Conservation (phyloP, 1,139 yeast species). For the Magnusiomyces tetraspermus region DNA sequence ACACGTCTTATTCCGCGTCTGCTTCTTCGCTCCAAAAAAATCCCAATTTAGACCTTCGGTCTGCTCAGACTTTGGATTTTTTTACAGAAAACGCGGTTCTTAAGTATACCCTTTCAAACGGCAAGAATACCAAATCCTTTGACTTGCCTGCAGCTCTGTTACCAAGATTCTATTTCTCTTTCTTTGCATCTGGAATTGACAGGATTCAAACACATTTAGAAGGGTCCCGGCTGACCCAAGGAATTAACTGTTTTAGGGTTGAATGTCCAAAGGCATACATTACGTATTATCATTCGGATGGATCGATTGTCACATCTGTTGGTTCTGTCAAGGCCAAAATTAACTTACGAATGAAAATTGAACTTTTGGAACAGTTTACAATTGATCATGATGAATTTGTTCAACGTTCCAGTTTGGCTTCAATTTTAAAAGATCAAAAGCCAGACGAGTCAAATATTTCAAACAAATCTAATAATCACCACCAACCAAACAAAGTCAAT, state of each 20-base stretch:
- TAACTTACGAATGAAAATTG: slow-evolving; percentile 54
- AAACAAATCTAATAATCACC: neutral
- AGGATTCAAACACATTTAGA: slow-evolving; percentile 53
- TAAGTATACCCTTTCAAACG: slow-evolving; percentile 37
- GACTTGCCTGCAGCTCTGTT: slow-evolving; percentile 57
- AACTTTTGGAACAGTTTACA: slow-evolving; percentile 58
- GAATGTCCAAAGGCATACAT: slow-evolving; percentile 50
- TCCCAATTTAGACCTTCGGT: slow-evolving; percentile 39
- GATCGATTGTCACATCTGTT: slow-evolving; percentile 52
- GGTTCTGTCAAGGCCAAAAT: slow-evolving; percentile 54
- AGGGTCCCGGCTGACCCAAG: slow-evolving; percentile 55
- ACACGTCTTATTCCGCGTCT: slow-evolving; percentile 23
- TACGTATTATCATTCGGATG: slow-evolving; percentile 54
- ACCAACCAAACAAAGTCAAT: neutral
- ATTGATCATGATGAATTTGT: slow-evolving; percentile 32
- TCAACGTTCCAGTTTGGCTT: neutral
- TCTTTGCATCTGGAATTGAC: slow-evolving; percentile 45
- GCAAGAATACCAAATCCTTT: slow-evolving; percentile 45
- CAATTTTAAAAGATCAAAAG: neutral
- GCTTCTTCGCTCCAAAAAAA: slow-evolving; percentile 29
- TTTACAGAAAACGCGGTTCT: slow-evolving; percentile 43
- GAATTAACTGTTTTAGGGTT: slow-evolving; percentile 56
- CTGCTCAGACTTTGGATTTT: slow-evolving; percentile 38
- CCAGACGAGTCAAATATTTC: neutral
- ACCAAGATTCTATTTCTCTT: slow-evolving; percentile 54